Percentiles rank a stretch among this genome's conserved stretches.
These are phyloP conservation scores for Trichoderma sp. DNA, from an alignment of 2,329 filamentous ascomycete species.

Conservation along the genomic window DNA sequence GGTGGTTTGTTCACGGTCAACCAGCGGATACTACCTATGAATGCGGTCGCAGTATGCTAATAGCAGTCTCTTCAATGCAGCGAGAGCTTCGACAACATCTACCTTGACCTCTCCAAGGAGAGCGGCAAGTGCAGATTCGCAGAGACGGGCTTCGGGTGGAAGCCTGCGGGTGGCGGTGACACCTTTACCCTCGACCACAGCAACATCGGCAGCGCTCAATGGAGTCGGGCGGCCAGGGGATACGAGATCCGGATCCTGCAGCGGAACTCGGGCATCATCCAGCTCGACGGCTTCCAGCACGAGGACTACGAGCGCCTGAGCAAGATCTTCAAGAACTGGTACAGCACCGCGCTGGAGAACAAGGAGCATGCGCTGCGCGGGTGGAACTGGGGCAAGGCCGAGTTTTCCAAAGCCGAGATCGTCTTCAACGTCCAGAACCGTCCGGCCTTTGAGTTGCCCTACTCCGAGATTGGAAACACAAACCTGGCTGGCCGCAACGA, in stretches of 20 bases:
- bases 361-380: conserved; percentile 93
- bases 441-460: conserved; percentile 94
- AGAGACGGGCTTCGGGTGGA: conserved; percentile 94
- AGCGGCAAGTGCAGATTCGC: conserved; percentile 92
- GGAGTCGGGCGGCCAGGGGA: conserved; percentile 90
- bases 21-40: neutral
- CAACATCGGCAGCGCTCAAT: conserved; percentile 86
- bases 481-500: conserved; percentile 98
- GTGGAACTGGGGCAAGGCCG: conserved; percentile 99
- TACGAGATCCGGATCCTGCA: conserved; percentile 92
- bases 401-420: conserved; percentile 93
- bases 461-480: conserved; percentile 96
- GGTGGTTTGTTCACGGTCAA: neutral
- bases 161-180: conserved; percentile 81
- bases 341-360: conserved; percentile 87
- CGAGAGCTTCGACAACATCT: conserved; percentile 97
- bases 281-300: conserved; percentile 92
- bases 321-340: conserved; percentile 98
- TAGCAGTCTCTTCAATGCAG: conserved; percentile 41
- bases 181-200: conserved; percentile 89
- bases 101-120: conserved; percentile 91
- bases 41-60: neutral
- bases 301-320: conserved; percentile 90
- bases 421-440: conserved; percentile 96
- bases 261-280: conserved; percentile 80